phyloP scores from a whole-genome alignment of 768 basidiomycete genomes.

The Lyophyllum semitale region DNA sequence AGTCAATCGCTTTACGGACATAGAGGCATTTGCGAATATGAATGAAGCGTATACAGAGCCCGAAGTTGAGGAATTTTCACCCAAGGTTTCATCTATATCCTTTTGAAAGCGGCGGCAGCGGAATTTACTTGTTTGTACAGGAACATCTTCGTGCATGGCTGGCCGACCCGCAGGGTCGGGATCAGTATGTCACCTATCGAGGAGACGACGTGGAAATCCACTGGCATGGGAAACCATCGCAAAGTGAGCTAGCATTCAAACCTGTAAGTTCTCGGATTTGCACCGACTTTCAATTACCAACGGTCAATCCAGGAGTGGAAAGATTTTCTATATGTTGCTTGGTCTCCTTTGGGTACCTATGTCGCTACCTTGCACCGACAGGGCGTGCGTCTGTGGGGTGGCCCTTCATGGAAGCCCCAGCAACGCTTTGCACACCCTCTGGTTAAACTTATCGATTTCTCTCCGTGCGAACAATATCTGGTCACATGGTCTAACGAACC shows the following conservation, averaged over 20 bases:
- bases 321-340: conserved; percentile 89
- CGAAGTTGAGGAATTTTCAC: conserved; percentile 66
- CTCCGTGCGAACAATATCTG: conserved; percentile 93
- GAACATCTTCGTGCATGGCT: conserved; percentile 97
- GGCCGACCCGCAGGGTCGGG: conserved; percentile 87
- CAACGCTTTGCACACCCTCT: conserved; percentile 94
- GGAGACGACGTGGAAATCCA: conserved; percentile 88
- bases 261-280: conserved; percentile 48
- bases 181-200: conserved; percentile 94
- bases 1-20: conserved; percentile 86
- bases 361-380: conserved; percentile 92
- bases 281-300: conserved; percentile 15
- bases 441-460: conserved; percentile 95
- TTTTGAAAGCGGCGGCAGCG: neutral
- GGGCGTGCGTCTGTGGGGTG: conserved; percentile 96
- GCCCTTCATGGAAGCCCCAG: conserved; percentile 84
- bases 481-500: conserved; percentile 98
- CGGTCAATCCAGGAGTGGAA: conserved; percentile 77
- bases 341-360: conserved; percentile 97
- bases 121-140: conserved; percentile 38
- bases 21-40: conserved; percentile 78
- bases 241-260: conserved; percentile 80
- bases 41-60: conserved; percentile 82
- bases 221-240: conserved; percentile 93
- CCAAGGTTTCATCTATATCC: conserved; percentile 55